Evolutionary conservation across 2,329 filamentous ascomycete genomes (phyloP), one percentile per base, ranked within the genome.

Genomic region (Hymenoscyphus linearis): DNA sequence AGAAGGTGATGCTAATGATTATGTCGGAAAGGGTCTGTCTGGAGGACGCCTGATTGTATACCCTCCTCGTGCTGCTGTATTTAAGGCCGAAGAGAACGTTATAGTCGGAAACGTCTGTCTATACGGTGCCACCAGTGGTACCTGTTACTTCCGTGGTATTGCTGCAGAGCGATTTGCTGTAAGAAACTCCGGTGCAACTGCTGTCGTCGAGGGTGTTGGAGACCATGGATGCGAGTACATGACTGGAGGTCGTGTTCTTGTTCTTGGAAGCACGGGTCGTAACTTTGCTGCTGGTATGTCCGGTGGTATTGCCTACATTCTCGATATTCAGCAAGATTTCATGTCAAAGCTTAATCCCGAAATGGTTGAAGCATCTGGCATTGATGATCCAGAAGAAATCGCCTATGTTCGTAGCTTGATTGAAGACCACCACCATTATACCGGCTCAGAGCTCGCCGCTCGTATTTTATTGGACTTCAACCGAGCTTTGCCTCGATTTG

Each of bases 261-360:
- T 96, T 71, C 83, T 98, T 55, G 93, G 93, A 62, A 86, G 85
- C 71, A 96, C 92, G 73, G 93, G 93, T 53, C 93, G 93, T 70
- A 98, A 98, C 82, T 98, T 98, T 73, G 93, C 93, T 70, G 93
- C 93, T 64, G 93, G 93, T 82, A 98, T 98, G 93, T 97, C 93
- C 72, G 93, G 93, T 73, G 93, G 93, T 81, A 97, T 98, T 71
- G 93, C 93, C 18, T 98, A 96, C 72, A 86, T 97, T 59, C 85
- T 98, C 34, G 93, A 98, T 72, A 88, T 95, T 72, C 85, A 93
- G 74, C 84, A 89, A 67, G 91, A 97, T 77, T 96, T 97, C 79
- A 81, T 90, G 75, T 86, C 87, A 69, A 97, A 97, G 83, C 88
- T 97, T 78, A 98, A 98, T 79, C 89, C 87, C 72, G 93, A 98